Conservation (phyloP, 306 rosid species). For the Lathyrus aphaca region DNA sequence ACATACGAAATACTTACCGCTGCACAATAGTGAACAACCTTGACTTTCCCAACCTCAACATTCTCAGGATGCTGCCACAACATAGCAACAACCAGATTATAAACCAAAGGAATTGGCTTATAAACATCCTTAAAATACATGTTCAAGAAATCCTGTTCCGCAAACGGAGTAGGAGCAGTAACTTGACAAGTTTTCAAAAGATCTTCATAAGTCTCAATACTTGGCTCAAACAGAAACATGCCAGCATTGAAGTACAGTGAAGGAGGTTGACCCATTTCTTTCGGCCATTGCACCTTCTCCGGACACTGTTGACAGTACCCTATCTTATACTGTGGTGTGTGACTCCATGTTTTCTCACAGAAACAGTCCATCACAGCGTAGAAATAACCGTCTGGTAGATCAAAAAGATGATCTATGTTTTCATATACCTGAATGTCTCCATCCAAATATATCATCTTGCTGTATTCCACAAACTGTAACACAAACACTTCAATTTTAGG, state of each 20-base stretch:
- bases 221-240: slow-evolving; percentile 76
- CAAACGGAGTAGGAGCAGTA: slow-evolving; percentile 70
- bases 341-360: slow-evolving; percentile 83
- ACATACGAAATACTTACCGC: slow-evolving; percentile 49
- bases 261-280: slow-evolving; percentile 55
- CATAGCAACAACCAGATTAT: slow-evolving; percentile 76
- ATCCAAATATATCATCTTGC: slow-evolving; percentile 75
- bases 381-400: slow-evolving; percentile 53
- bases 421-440: slow-evolving; percentile 77
- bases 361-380: slow-evolving; percentile 87
- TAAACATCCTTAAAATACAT: slow-evolving; percentile 61
- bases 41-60: slow-evolving; percentile 55
- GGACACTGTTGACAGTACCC: slow-evolving; percentile 87
- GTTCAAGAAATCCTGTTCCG: slow-evolving; percentile 82
- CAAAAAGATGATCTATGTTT: slow-evolving; percentile 71
- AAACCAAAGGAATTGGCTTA: slow-evolving; percentile 55
- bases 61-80: slow-evolving; percentile 84
- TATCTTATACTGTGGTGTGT: slow-evolving; percentile 60
- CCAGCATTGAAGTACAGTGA: slow-evolving; percentile 85
- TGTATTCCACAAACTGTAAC: slow-evolving; percentile 70
- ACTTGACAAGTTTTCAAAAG: slow-evolving; percentile 48
- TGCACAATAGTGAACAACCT: slow-evolving; percentile 80
- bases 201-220: slow-evolving; percentile 45
- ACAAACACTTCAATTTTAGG: too few species aligned
- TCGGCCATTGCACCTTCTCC: slow-evolving; percentile 61